These are phyloP conservation scores for Coemansia umbellata DNA, from an alignment of 192 early-diverging fungal species.

Conservation along the genomic window DNA sequence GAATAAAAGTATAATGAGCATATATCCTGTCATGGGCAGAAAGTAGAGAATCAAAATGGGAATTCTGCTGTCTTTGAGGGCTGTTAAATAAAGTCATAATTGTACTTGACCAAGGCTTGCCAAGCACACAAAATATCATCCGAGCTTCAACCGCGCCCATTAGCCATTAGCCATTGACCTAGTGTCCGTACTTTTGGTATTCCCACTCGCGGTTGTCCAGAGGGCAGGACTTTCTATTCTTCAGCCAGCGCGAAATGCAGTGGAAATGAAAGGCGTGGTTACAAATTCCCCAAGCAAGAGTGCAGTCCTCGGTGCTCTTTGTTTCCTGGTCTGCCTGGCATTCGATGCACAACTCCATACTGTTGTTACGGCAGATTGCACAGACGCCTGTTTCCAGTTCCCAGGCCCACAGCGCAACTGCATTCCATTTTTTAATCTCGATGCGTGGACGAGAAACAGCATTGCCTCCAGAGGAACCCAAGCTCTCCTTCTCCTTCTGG, in stretches of 20 bases:
- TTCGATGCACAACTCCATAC: slow-evolving; percentile 99
- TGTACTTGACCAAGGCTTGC: no score
- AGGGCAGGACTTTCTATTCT: slow-evolving; percentile 93
- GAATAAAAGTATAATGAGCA: no score
- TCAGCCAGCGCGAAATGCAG: slow-evolving; percentile 97
- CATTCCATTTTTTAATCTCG: slow-evolving; percentile 99
- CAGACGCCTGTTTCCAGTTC: slow-evolving; percentile 98
- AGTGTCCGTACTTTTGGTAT: slow-evolving; percentile 80
- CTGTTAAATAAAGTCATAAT: no score
- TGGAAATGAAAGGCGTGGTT: slow-evolving; percentile 99
- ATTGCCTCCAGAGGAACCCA: slow-evolving; percentile 3
- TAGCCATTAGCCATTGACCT: no score
- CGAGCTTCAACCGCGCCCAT: no score
- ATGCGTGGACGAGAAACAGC: slow-evolving; percentile 72
- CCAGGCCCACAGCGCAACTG: slow-evolving; percentile 98
- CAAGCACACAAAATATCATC: no score
- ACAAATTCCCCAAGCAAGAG: slow-evolving; percentile 94
- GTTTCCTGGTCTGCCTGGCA: slow-evolving; percentile 97
- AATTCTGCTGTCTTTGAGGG: no score
- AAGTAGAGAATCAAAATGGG: no score
- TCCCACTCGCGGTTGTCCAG: slow-evolving; percentile 99
- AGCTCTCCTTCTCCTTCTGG: no score
- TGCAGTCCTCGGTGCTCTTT: slow-evolving; percentile 89
- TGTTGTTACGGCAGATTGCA: slow-evolving; percentile 99
- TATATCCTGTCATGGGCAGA: no score